Evolutionary conservation across 1,139 yeast genomes (phyloP).

Genomic region (Pichia sp.): DNA sequence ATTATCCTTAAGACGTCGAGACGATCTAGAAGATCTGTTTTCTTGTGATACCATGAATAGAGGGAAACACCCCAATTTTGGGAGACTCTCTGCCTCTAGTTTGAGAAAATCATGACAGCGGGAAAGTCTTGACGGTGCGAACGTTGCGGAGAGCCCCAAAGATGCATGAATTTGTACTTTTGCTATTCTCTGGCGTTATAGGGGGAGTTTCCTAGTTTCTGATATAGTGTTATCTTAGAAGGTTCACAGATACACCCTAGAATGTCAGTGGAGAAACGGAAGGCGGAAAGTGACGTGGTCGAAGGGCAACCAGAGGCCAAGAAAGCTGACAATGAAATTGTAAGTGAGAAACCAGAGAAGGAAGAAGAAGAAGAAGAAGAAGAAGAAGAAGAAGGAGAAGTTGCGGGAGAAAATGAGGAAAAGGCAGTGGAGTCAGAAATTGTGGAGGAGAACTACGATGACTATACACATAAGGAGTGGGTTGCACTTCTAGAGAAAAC

Average conservation of each 20-base stretch:
- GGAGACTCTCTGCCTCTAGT: neutral
- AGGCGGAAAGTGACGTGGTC: neutral
- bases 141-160: neutral
- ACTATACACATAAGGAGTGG: conserved; percentile 35
- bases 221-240: too few species aligned
- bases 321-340: neutral
- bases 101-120: neutral
- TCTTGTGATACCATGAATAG: too few species aligned
- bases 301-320: conserved; percentile 1
- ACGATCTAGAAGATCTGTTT: too few species aligned
- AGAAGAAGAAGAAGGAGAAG: neutral
- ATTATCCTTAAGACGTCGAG: neutral
- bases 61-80: too few species aligned
- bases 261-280: neutral
- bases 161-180: too few species aligned
- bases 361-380: neutral
- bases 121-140: neutral
- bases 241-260: too few species aligned
- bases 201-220: too few species aligned
- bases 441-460: conserved; percentile 44
- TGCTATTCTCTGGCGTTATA: too few species aligned
- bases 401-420: conserved; percentile 16
- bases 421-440: neutral
- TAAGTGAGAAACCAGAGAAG: too few species aligned
- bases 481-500: neutral